A percentile compares a stretch with the other conserved stretches of the same genome.
Conservation (phyloP, 176 grass and related monocot species). For the Eremochloa ophiuroides region DNA sequence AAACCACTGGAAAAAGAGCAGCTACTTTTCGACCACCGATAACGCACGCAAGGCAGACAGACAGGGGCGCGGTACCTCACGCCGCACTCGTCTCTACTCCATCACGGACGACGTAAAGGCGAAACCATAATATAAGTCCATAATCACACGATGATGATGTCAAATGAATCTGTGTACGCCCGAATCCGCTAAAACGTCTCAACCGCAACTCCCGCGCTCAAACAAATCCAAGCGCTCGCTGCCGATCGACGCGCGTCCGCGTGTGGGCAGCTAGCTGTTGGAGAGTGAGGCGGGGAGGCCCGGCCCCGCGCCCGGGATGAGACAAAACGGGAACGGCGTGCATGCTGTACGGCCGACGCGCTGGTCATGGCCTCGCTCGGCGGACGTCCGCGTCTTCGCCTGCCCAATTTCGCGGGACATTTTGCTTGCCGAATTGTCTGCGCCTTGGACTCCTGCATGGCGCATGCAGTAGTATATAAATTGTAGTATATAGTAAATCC, state of each 20-base stretch:
- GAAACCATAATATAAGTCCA: background rate
- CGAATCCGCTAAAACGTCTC: background rate
- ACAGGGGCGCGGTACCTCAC: background rate
- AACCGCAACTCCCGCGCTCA: background rate
- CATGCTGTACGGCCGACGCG: too few species aligned
- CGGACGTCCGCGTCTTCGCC: too few species aligned
- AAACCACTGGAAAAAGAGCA: background rate
- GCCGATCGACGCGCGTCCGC: too few species aligned
- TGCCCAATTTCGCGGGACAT: background rate
- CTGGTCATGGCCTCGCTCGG: too few species aligned
- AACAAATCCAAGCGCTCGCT: too few species aligned
- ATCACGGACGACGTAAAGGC: background rate
- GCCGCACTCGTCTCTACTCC: background rate
- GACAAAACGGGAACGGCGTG: too few species aligned
- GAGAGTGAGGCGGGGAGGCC: too few species aligned
- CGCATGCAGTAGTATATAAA: background rate
- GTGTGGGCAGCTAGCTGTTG: too few species aligned
- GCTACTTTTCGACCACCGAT: background rate
- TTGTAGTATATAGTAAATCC: background rate
- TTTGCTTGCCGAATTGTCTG: background rate
- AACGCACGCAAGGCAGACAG: slow-evolving; percentile 3
- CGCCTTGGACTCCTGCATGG: background rate
- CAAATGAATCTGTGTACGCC: slow-evolving; percentile 13
- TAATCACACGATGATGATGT: background rate
- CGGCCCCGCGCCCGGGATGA: too few species aligned